Base-by-base conservation (phyloP, 192 early-diverging fungal species). In the Entomortierella beljakovae region DNA sequence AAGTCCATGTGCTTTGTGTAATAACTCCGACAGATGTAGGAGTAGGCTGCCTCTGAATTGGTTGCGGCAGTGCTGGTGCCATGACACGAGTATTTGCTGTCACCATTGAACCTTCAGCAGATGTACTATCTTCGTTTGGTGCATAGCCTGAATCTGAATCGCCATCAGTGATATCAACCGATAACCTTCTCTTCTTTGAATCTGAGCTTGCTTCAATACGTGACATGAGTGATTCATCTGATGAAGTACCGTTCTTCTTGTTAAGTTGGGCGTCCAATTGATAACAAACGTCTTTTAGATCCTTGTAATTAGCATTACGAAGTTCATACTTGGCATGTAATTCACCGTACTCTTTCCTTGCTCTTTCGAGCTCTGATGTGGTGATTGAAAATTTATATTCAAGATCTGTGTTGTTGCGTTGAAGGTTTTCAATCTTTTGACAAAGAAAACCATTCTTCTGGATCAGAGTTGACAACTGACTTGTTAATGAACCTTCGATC, bases 381-480 rank as follows among this genome's bases (percentile, higher is more conserved):
- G 75, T 79, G 57, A 79, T 79, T 2, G 75, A 79, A 16, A 79
- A 79, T 57, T 79, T 79, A 57, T 79, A 79, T 29, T 79, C 75
- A 20, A 79, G 55, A 38, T 79, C 75, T 5, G 75, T 79, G 59
- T 79, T 79, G 33, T 52, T 60, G 46, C 75, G 66, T 46, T 79
- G 75, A 25, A 79, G 67, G 49, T 79, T 79, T 22, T 79, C 75
- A 22, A 79, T 79, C 57, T 79, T 79, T 79, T 79, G 75, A 57
- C 75, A 79, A 31, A 79, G 75, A 26, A 79, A 79, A 0, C 75
- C 75, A 38, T 79, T 79, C 68, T 79, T 79, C 55, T 69, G 67
- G 34, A 79, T 70, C 3, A 79, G 55, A 34, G 75, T 70, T n/a
- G 75, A 79, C 16, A 79, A 62, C 48, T 79, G 75, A 31, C 61